These are phyloP conservation scores for Botryotinia narcissicola DNA, from an alignment of 2,329 filamentous ascomycete genomes.

Conservation along the genomic window DNA sequence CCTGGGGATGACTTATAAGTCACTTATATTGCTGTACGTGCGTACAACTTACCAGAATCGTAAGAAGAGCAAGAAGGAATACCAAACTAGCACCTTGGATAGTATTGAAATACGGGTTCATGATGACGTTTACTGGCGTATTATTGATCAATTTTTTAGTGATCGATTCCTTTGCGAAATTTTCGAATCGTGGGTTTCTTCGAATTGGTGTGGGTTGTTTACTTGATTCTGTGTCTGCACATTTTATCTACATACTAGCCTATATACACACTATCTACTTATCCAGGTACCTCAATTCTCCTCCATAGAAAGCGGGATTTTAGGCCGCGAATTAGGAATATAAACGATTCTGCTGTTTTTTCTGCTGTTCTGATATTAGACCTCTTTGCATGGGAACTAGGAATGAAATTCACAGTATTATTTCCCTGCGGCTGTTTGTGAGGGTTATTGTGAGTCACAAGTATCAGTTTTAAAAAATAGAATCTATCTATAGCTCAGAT, in stretches of 20 bases:
- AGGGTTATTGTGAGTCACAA: background rate
- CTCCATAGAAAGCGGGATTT: background rate
- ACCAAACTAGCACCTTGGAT: background rate
- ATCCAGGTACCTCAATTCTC: background rate
- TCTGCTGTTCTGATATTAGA: background rate
- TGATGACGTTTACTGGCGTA: background rate
- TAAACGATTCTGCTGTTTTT: background rate
- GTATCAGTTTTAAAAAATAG: accelerated
- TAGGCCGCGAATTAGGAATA: background rate
- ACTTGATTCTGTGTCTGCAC: background rate
- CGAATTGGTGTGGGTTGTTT: background rate
- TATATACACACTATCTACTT: background rate
- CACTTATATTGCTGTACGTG: too few relatives aligned
- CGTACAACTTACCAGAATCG: background rate
- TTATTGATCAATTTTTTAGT: background rate
- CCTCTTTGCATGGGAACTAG: background rate
- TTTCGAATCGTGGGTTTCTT: background rate
- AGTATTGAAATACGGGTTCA: background rate
- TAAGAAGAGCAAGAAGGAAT: background rate
- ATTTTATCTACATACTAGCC: background rate
- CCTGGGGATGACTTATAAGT: too few relatives aligned
- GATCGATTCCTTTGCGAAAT: background rate
- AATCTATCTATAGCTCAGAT: too few relatives aligned
- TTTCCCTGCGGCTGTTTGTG: background rate
- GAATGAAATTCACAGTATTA: background rate